phyloP scores from a whole-genome alignment of 768 basidiomycete species.

The Chalciporus pseudorubinellus region DNA sequence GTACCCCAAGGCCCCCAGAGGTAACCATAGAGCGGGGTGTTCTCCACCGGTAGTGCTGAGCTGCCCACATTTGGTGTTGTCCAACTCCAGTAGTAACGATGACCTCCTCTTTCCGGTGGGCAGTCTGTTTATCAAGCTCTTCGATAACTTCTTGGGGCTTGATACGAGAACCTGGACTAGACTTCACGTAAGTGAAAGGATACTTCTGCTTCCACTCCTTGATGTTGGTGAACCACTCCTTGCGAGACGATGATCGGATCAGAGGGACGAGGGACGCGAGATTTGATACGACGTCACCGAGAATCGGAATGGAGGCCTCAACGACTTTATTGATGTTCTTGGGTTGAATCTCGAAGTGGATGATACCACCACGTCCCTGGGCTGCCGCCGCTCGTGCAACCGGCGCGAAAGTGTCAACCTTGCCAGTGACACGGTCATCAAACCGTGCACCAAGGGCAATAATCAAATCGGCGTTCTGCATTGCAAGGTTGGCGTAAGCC shows the following conservation, averaged over 20 bases:
- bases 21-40: constrained; percentile 86
- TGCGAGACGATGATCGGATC: constrained; percentile 61
- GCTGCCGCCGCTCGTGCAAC: constrained; percentile 83
- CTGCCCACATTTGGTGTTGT: constrained; percentile 99
- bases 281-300: constrained; percentile 90
- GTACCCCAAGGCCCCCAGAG: constrained; percentile 89
- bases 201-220: constrained; percentile 80
- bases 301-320: constrained; percentile 88
- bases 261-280: constrained; percentile 78
- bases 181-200: constrained; percentile 85
- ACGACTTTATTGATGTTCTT: constrained; percentile 99
- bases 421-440: constrained; percentile 97
- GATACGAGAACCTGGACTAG: constrained; percentile 59
- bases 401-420: constrained; percentile 85
- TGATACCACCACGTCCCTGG: constrained; percentile 90
- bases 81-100: constrained; percentile 94
- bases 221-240: constrained; percentile 83
- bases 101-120: constrained; percentile 79
- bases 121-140: constrained; percentile 82
- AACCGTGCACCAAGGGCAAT: constrained; percentile 96
- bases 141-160: constrained; percentile 98
- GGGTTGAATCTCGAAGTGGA: constrained; percentile 97
- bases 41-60: constrained; percentile 90
- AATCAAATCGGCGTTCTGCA: constrained; percentile 97
- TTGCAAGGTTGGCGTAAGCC: constrained; percentile 96